Conservation (phyloP, 345 rosid genomes). For the Hibiscus trionum region DNA sequence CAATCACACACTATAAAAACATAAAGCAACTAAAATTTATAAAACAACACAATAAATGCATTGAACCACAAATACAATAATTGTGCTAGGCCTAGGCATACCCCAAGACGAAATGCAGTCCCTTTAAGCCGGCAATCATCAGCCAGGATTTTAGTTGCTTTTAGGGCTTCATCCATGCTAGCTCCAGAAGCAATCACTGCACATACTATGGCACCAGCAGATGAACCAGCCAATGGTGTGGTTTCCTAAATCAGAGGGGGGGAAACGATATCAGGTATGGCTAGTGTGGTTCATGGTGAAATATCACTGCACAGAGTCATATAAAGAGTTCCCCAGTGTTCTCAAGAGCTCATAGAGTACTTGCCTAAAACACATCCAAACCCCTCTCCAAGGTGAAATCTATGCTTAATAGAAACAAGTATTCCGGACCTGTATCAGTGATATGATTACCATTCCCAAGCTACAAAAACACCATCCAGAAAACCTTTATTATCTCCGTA, state of each 20-base stretch:
- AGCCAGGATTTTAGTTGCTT: conserved; percentile 62
- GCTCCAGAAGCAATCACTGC: conserved; percentile 79
- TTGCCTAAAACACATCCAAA: not conserved
- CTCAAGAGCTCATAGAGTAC: not conserved
- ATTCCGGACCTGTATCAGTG: not conserved
- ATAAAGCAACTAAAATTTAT: not conserved
- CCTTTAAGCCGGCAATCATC: conserved; percentile 76
- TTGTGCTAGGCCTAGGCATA: conserved; percentile 24
- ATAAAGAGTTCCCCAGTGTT: not conserved
- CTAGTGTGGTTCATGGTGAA: not conserved
- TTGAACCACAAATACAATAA: not conserved
- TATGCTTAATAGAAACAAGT: not conserved
- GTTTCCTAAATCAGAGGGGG: conserved; percentile 46
- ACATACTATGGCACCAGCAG: conserved; percentile 91
- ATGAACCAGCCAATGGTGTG: conserved; percentile 87
- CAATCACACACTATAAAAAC: not conserved
- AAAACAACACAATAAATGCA: not conserved
- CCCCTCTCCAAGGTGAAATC: not conserved
- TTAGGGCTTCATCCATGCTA: conserved; percentile 63
- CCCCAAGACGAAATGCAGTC: conserved; percentile 95
- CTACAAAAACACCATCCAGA: not conserved
- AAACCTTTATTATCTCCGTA: not conserved
- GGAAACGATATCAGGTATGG: not conserved
- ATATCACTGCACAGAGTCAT: not conserved
- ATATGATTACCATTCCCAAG: not conserved